phyloP scores from a whole-genome alignment of 2,329 filamentous ascomycete genomes.

The Curvularia hawaiiensis region DNA sequence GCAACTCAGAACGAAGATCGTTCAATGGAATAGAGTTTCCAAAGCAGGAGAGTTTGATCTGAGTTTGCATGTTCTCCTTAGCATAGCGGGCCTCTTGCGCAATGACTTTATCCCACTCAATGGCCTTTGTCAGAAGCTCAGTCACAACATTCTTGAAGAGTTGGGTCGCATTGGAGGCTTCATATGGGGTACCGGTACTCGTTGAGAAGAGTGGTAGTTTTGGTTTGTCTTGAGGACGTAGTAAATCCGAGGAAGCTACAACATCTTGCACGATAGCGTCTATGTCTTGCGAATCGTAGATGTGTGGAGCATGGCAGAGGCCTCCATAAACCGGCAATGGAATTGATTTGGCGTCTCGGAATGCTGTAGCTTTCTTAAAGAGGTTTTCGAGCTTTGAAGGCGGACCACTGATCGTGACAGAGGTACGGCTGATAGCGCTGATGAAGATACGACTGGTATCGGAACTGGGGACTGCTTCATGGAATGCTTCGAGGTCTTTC shows the following conservation, averaged over 20 bases:
- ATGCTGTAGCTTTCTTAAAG: constrained; percentile 29
- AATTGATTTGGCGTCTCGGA: constrained; percentile 24
- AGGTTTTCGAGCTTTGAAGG: constrained; percentile 33
- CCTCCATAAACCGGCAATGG: constrained; percentile 34
- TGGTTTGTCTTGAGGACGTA: constrained; percentile 30
- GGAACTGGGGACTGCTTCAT: constrained; percentile 27
- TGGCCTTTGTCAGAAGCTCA: constrained; percentile 22
- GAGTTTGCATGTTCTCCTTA: not conserved
- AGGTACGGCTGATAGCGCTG: constrained; percentile 32
- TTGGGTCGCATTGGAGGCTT: constrained; percentile 25
- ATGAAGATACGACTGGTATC: constrained; percentile 32
- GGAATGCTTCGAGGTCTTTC: constrained; percentile 47
- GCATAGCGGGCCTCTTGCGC: constrained; percentile 17
- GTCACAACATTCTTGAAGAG: constrained; percentile 19
- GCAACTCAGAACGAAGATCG: constrained; percentile 19
- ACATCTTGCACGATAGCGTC: constrained; percentile 26
- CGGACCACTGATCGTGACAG: constrained; percentile 41
- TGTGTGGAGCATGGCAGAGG: constrained; percentile 36
- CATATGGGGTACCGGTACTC: constrained; percentile 47
- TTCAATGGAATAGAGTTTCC: constrained; percentile 27
- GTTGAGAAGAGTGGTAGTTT: constrained; percentile 59
- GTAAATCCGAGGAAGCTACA: constrained; percentile 31
- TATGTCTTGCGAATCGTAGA: constrained; percentile 37
- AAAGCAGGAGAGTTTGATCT: constrained; percentile 17
- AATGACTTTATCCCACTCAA: constrained; percentile 26